phyloP scores from a whole-genome alignment of 495 filamentous ascomycete genomes.

The Alectoria sarmentosa region DNA sequence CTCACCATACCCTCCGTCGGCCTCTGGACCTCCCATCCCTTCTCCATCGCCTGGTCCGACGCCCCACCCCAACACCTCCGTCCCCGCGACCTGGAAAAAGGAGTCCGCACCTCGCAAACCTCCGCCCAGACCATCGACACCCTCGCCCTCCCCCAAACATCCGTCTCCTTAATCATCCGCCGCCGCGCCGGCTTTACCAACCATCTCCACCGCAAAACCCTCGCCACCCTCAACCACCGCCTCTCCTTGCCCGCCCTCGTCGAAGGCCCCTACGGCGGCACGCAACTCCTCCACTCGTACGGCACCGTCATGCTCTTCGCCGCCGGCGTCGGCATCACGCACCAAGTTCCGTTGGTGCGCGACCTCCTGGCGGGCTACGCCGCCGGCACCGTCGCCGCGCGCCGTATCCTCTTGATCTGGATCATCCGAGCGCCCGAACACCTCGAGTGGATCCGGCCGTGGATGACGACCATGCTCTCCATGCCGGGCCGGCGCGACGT shows the following conservation, averaged over 20 bases:
- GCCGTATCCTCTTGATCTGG: conserved; percentile 80
- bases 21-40: conserved; percentile 84
- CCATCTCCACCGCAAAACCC: conserved; percentile 51
- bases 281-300: conserved; percentile 80
- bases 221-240: conserved; percentile 30
- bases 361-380: conserved; percentile 69
- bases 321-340: conserved; percentile 89
- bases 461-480: conserved; percentile 80
- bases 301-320: conserved; percentile 86
- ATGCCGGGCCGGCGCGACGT: conserved; percentile 72
- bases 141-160: conserved; percentile 38
- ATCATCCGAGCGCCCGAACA: conserved; percentile 80
- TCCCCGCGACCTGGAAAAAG: conserved; percentile 37
- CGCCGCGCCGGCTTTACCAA: conserved; percentile 84
- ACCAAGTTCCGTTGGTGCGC: conserved; percentile 83
- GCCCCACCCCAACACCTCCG: conserved; percentile 61
- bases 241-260: conserved; percentile 54
- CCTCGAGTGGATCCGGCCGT: conserved; percentile 86
- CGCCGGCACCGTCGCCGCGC: conserved; percentile 68
- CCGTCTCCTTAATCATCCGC: conserved; percentile 72
- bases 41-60: conserved; percentile 85
- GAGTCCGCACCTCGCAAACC: conserved; percentile 24
- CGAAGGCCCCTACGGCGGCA: conserved; percentile 84
- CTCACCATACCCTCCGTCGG: conserved; percentile 71
- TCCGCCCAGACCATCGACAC: conserved; percentile 12